Percentiles rank a stretch among this genome's conserved stretches.
Evolutionary conservation across 2,329 filamentous ascomycete genomes (phyloP).

Genomic region (Graphilbum ipis-grandicollis): DNA sequence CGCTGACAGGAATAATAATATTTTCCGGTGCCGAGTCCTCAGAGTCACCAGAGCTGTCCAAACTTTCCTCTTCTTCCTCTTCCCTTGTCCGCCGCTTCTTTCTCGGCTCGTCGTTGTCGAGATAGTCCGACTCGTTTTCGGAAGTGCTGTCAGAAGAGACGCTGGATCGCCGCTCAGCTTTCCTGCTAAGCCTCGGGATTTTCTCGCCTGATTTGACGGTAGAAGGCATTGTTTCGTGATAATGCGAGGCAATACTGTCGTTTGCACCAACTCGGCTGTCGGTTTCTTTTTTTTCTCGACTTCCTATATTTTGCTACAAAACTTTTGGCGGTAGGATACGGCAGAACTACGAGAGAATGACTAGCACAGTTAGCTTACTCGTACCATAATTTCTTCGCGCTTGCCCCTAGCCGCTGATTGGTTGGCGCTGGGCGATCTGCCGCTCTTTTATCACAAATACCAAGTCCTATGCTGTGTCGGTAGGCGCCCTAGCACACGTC

Average conservation of each 20-base stretch:
- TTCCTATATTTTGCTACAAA: not conserved
- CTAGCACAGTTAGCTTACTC: too few relatives aligned
- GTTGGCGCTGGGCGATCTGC: too few relatives aligned
- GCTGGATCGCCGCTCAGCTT: not conserved
- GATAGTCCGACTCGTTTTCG: slow-evolving; percentile 26
- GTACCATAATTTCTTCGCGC: too few relatives aligned
- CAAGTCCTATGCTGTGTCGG: too few relatives aligned
- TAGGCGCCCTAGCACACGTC: too few relatives aligned
- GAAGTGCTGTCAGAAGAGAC: slow-evolving; percentile 1
- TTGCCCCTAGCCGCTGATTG: too few relatives aligned
- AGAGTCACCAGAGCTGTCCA: slow-evolving; percentile 3
- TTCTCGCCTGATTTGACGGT: not conserved
- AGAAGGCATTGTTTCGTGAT: not conserved
- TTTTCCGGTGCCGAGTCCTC: slow-evolving; percentile 1
- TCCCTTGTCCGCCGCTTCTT: slow-evolving; percentile 13
- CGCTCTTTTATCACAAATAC: too few relatives aligned
- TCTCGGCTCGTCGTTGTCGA: slow-evolving; percentile 20
- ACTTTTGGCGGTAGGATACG: slow-evolving; percentile 1
- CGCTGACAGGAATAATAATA: slow-evolving; percentile 21
- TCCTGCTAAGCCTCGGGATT: too few relatives aligned
- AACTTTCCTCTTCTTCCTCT: slow-evolving; percentile 12
- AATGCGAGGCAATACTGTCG: too few relatives aligned
- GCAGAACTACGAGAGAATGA: too few relatives aligned
- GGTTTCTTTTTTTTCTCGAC: not conserved
- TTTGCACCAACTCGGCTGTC: not conserved